Evolutionary conservation across 2,329 filamentous ascomycete species (phyloP), one percentile per base, ranked within the genome.

Genomic region (Aspergillus sp.): DNA sequence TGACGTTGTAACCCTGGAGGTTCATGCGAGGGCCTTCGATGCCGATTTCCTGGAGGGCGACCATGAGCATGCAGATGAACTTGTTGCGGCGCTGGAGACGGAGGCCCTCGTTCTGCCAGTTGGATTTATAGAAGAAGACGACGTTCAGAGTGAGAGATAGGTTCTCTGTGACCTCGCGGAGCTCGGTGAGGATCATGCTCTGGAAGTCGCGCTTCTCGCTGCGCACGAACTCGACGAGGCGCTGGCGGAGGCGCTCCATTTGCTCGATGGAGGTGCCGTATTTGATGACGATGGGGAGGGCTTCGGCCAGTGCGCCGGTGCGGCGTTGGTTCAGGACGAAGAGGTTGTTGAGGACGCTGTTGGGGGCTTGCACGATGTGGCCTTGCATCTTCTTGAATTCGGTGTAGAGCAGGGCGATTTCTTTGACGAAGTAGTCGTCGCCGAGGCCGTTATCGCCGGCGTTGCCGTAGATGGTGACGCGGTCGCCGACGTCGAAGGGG

Each of bases 371-470:
- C 0, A 98, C 93, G 23, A 97, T 89, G 67, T 97, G 93, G 2
- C 93, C 93, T 74, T 97, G 89, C 90, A 97, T 93, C 81, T 97
- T 97, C 82, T 97, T 97, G 80, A 97, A 97, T 69, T 97, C 93
- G 15, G 93, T 98, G 73, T 95, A 98, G 15, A 97, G 82, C 1
- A 98, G 82, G 2, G 91, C 90, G 55, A 98, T 96, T 70, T 96
- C 91, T 54, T 96, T 96, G 53, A 98, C 93, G 64, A 96, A 97
- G 76, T 96, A 98, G 68, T 97, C 93, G 66, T 97, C 93, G 46
- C 93, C 93, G 35, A 83, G 85, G 69, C 91, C 82, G 15, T 82
- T 73, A n/a, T 87, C 83, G 60, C 93, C 93, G 0, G 91, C 91
- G 67, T 92, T 96, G 54, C 93, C 93, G 68, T 97, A 97, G 19